Evolutionary conservation across 805 yeast species (phyloP), one percentile per base, ranked within the genome.

Genomic region (Starmerella gropengiesseri): DNA sequence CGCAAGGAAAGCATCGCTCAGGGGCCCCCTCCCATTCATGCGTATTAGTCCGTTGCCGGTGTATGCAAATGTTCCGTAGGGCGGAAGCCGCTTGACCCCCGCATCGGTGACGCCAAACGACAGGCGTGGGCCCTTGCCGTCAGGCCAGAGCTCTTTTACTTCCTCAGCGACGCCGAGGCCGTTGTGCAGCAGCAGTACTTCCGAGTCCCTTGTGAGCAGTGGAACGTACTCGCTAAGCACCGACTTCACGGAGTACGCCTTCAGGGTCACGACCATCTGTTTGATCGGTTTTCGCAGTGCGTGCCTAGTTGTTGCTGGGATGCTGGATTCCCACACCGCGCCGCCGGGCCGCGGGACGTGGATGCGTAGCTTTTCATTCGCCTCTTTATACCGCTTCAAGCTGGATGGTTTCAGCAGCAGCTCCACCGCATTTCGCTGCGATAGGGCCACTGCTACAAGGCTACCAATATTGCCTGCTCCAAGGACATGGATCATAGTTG

Each of bases 101-200:
- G 89, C 96, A 3, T 82, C 74, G 33, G 81, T 80, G 19, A 87
- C 77, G 41, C 87, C 95, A 55, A 77, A 81, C 54, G 69, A 74
- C 5, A 85, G 46, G 13, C 64, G 66, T 0, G 95, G 95, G 41
- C 74, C 58, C 1, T 47, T 33, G 0, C 49, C 52, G 3, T 60
- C 54, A 4, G 74, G 74, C 86, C 89, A 82, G 7, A 75, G 60
- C 18, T 62, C 56, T 2, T 61, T 57, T 9, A 84, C 52, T 44
- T 69, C 67, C 11, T 71, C 81, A 6, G 70, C 57, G 31, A 74
- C 67, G 8, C 97, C 97, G 67, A 86, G 69, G 1, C 86, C 98
- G 59, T 91, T 84, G 43, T 84, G 97, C n/a, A 87, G 53, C 18
- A 87, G 59, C 34, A 87, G 50, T 3, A 86, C 59, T 44, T 75